Conservation (phyloP, 2,329 filamentous ascomycete genomes). For the Orbilia ellipsospora region DNA sequence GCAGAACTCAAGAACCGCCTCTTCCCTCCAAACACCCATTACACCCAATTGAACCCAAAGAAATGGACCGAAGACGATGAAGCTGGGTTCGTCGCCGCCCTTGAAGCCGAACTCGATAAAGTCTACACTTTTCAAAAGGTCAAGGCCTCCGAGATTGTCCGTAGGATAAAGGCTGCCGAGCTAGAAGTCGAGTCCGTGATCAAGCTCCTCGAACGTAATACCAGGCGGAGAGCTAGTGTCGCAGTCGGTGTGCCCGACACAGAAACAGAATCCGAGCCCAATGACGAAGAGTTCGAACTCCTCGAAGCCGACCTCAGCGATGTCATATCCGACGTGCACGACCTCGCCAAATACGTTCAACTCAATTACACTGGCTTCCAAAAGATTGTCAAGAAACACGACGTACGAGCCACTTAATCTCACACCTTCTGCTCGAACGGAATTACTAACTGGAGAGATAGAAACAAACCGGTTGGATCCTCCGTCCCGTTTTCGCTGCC, state of each 20-base stretch:
- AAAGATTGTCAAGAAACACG: slow-evolving; percentile 99
- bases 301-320: slow-evolving; percentile 96
- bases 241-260: slow-evolving; percentile 59
- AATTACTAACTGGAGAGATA: slow-evolving; percentile 61
- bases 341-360: slow-evolving; percentile 97
- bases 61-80: slow-evolving; percentile 93
- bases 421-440: neutral
- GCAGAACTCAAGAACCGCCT: slow-evolving; percentile 79
- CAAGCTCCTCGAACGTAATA: slow-evolving; percentile 73
- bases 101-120: slow-evolving; percentile 94
- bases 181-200: slow-evolving; percentile 91
- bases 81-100: slow-evolving; percentile 82
- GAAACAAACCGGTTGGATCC: slow-evolving; percentile 94
- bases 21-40: slow-evolving; percentile 67
- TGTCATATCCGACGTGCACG: slow-evolving; percentile 97
- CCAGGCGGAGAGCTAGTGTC: slow-evolving; percentile 62
- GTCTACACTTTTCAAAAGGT: slow-evolving; percentile 97
- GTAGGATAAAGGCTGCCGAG: slow-evolving; percentile 87
- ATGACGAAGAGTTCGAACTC: slow-evolving; percentile 92
- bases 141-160: slow-evolving; percentile 94
- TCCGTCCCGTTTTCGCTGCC: slow-evolving; percentile 94
- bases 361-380: slow-evolving; percentile 99
- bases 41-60: slow-evolving; percentile 60
- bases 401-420: slow-evolving; percentile 67
- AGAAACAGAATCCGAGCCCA: slow-evolving; percentile 64